Evolutionary conservation across 2,329 filamentous ascomycete genomes (phyloP).

Genomic region (Calonectria naviculata): DNA sequence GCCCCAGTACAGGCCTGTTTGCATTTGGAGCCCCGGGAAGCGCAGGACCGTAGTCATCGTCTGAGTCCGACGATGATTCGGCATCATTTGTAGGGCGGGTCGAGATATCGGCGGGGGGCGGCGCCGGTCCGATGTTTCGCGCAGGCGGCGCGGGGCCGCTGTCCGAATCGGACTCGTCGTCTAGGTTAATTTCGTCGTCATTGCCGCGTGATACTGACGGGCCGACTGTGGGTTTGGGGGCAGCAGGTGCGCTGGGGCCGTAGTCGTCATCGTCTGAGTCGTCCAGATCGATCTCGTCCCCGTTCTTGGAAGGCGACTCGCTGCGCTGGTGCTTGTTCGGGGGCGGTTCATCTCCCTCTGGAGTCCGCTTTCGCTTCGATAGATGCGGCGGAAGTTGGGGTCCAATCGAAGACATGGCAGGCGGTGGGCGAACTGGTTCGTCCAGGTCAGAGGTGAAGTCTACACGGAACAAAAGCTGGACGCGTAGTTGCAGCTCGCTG

Average conservation of each 20-base stretch:
- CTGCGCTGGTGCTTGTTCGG: conserved; percentile 56
- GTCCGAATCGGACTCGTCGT: conserved; percentile 50
- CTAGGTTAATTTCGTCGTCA: conserved; percentile 54
- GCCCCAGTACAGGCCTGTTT: conserved; percentile 57
- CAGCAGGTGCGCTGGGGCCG: conserved; percentile 49
- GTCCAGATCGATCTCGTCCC: conserved; percentile 60
- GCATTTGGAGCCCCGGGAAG: conserved; percentile 62
- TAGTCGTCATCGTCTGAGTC: conserved; percentile 51
- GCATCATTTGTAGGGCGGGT: conserved; percentile 39
- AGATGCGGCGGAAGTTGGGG: conserved; percentile 77
- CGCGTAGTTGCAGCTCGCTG: conserved; percentile 11
- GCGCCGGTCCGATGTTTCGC: conserved; percentile 44
- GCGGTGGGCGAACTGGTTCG: background rate
- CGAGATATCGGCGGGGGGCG: conserved; percentile 44
- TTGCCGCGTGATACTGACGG: conserved; percentile 44
- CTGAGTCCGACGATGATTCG: conserved; percentile 56
- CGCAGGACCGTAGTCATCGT: conserved; percentile 70
- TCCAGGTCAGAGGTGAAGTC: background rate
- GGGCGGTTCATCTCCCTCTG: conserved; percentile 47
- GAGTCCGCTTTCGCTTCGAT: conserved; percentile 69
- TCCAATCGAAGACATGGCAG: conserved; percentile 74
- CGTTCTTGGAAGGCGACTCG: conserved; percentile 50
- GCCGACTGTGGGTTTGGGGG: conserved; percentile 29
- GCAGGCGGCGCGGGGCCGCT: conserved; percentile 51
- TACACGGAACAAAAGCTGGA: conserved; percentile 18